These are phyloP conservation scores for Lactifluus volemus DNA, from an alignment of 768 basidiomycete genomes.

Conservation along the genomic window DNA sequence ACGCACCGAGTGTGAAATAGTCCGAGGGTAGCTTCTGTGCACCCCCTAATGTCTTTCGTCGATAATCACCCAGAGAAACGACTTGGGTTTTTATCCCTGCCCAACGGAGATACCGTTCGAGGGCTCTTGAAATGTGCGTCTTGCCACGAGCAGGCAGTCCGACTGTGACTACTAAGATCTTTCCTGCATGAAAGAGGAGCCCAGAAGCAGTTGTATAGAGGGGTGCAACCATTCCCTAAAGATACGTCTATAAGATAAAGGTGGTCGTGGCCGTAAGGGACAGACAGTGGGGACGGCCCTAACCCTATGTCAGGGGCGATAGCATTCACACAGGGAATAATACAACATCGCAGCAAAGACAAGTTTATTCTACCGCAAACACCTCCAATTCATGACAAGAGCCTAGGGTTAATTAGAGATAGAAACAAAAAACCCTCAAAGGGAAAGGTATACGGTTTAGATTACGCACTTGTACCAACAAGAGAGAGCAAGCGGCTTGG, in stretches of 20 bases:
- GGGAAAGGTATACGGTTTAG: neutral
- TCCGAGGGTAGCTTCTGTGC: conserved; percentile 84
- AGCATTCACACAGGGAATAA: no score
- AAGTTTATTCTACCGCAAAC: conserved; percentile 4
- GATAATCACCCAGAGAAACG: conserved; percentile 91
- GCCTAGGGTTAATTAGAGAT: neutral
- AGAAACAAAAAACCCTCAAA: neutral
- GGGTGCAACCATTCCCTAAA: conserved; percentile 72
- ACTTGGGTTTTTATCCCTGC: conserved; percentile 95
- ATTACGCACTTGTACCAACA: neutral
- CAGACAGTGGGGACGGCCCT: neutral
- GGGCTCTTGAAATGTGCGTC: conserved; percentile 91
- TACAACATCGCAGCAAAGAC: neutral
- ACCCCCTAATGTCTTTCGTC: conserved; percentile 81
- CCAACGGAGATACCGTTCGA: conserved; percentile 98
- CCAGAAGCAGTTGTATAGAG: conserved; percentile 89
- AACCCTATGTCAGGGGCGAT: conserved; percentile 11
- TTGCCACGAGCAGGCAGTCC: conserved; percentile 93
- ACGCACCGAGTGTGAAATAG: conserved; percentile 78
- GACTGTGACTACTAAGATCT: conserved; percentile 88
- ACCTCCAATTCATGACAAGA: neutral
- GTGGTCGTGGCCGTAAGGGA: no score
- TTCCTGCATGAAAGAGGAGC: conserved; percentile 85
- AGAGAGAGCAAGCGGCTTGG: neutral
- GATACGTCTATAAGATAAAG: no score